Evolutionary conservation across 179 eudicot species (phyloP), one percentile per base, ranked within the genome.

Genomic region (Beta macrorhiza): DNA sequence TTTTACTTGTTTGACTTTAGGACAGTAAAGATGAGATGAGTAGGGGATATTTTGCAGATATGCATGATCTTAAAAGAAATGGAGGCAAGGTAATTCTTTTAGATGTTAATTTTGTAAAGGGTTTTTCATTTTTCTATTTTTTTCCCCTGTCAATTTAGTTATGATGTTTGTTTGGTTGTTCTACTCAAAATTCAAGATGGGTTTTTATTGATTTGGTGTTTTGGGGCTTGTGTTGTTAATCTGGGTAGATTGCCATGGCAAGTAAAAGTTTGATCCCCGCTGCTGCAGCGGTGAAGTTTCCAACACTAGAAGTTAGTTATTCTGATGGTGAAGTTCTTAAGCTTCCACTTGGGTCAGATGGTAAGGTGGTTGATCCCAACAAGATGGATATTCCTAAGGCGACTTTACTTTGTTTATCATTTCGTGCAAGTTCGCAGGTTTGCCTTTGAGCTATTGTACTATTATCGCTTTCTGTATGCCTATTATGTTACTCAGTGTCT

Each of bases 11-110:
- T 83, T 80, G 3, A 79, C 5, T 90, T 81, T 91, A 90, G 92
- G 96, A 90, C 99, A 93, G 99, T 95, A 79, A 85, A 83, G 99
- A 96, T 93, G 99, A 96, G 91, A 87, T 96, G 96, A 96, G 88
- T 83, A 84, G 99, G 62, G 98, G 99, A 32, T 92, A 92, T 84
- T 93, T 93, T 83, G 97, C 97, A 80, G 99, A 93, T 80, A 92
- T 95, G 81, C 65, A 89, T 68, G 99, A 95, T 83, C 88, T 93
- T 77, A 91, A 91, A 80, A 68, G 91, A 82, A 95, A 93, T 80
- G 93, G 97, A 32, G 98, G 99, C 80, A 95, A 95, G 98, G 99
- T 95, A 84, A 70, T 45, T 25, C 4, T 17, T 32, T 45, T 57
- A 5, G 10, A 1, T 79, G 64, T 53, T 51, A 44, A 37, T 62